phyloP scores from a whole-genome alignment of 345 rosid genomes.

The Euphorbia peplus region DNA sequence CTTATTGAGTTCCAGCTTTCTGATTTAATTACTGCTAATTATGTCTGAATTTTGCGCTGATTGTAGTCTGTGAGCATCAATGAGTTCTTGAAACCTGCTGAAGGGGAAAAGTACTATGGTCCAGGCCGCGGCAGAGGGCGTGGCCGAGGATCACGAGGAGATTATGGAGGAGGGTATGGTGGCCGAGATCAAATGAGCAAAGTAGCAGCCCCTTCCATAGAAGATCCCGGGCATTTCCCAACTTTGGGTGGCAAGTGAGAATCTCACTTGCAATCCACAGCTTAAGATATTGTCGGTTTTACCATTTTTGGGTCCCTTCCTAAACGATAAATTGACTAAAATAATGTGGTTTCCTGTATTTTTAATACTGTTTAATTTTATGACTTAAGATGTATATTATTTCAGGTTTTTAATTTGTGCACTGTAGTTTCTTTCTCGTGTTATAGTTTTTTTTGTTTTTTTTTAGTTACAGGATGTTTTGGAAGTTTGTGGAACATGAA shows the following conservation, averaged over 20 bases:
- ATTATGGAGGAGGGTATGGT: constrained; percentile 41
- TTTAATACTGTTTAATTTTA: constrained; percentile 21
- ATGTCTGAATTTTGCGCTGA: background rate
- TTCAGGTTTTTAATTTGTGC: constrained; percentile 22
- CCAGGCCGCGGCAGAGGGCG: constrained; percentile 49
- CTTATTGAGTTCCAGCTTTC: background rate
- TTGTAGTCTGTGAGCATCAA: constrained; percentile 57
- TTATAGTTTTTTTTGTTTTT: too few species aligned
- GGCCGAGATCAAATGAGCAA: constrained; percentile 22
- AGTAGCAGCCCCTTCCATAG: constrained; percentile 54
- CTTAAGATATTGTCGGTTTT: background rate
- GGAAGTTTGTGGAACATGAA: constrained; percentile 23
- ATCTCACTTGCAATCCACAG: constrained; percentile 14
- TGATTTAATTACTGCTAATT: background rate
- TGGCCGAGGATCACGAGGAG: constrained; percentile 46
- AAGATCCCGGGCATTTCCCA: constrained; percentile 65
- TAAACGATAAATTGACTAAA: constrained; percentile 31
- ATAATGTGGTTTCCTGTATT: constrained; percentile 37
- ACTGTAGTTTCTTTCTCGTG: constrained; percentile 13
- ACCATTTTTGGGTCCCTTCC: constrained; percentile 29
- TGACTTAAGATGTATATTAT: constrained; percentile 39
- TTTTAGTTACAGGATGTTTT: constrained; percentile 12
- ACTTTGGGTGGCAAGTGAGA: constrained; percentile 60
- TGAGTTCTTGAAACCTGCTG: constrained; percentile 70
- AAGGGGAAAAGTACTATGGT: constrained; percentile 43